Evolutionary conservation across 164 flowering plant genomes (phyloP).

Genomic region (Piper longum): DNA sequence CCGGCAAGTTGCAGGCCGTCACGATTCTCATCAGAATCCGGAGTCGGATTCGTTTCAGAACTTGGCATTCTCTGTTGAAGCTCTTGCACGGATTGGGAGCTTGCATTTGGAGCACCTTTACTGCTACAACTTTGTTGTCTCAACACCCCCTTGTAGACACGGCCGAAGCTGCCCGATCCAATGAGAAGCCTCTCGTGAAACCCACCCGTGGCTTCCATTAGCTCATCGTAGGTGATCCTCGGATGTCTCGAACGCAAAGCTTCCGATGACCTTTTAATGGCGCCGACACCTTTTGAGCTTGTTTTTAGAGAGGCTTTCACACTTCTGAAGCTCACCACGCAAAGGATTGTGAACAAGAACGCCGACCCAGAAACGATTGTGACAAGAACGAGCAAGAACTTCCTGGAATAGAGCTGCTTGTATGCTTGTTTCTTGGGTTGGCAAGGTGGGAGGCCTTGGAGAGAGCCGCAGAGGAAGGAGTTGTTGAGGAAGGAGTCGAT

Average conservation of each 20-base stretch:
- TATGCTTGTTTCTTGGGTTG: neutral
- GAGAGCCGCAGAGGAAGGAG: constrained; percentile 9
- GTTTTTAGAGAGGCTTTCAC: neutral
- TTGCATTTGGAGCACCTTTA: constrained; percentile 19
- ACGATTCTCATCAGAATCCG: constrained; percentile 21
- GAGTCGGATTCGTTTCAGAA: constrained; percentile 21
- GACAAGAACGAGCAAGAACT: constrained; percentile 12
- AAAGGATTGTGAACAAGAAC: constrained; percentile 1
- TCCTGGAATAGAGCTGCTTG: constrained; percentile 3
- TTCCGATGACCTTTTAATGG: neutral
- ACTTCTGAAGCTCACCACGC: constrained; percentile 7
- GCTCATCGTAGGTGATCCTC: constrained; percentile 18
- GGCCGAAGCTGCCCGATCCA: constrained; percentile 20
- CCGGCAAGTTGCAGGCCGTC: constrained; percentile 21
- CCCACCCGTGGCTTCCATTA: constrained; percentile 16
- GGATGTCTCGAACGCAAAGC: constrained; percentile 11
- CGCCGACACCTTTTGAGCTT: constrained; percentile 1
- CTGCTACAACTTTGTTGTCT: constrained; percentile 15
- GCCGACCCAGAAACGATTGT: constrained; percentile 4
- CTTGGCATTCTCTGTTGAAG: constrained; percentile 19
- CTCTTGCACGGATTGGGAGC: constrained; percentile 14
- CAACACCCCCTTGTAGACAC: constrained; percentile 16
- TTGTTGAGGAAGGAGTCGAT: constrained; percentile 15
- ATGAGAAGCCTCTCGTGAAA: constrained; percentile 14
- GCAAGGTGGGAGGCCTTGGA: constrained; percentile 5